Conservation (phyloP, 129 eudicot genomes). For the Helichrysum umbraculigerum region DNA sequence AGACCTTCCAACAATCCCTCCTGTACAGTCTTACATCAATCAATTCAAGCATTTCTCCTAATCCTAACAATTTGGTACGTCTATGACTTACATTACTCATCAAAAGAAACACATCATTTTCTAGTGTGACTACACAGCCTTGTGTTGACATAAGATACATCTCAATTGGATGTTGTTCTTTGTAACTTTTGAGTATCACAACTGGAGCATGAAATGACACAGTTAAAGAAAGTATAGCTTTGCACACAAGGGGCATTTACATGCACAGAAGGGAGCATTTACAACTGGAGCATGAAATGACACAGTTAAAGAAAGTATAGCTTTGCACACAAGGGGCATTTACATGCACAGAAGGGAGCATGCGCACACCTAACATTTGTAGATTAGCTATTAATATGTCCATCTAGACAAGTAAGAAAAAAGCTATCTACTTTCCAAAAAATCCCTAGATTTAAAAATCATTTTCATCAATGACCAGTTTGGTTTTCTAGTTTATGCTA, state of each 20-base stretch:
- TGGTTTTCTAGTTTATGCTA: background rate
- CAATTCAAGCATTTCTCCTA: background rate
- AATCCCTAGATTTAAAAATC: background rate
- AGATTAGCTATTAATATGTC: background rate
- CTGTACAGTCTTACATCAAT: background rate
- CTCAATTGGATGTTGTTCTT: background rate
- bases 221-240: background rate
- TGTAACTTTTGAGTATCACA: background rate
- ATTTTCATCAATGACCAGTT: background rate
- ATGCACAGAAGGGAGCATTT: background rate
- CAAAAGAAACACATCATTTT: background rate
- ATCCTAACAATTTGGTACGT: background rate
- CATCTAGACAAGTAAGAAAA: background rate
- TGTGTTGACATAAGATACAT: background rate
- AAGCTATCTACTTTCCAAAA: too few species aligned
- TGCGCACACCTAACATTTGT: background rate
- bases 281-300: background rate
- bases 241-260: background rate
- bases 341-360: background rate
- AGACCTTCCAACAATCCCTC: background rate
- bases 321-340: background rate
- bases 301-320: background rate
- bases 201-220: background rate
- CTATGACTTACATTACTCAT: too few species aligned
- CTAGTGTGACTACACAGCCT: background rate